Evolutionary conservation across 2,329 filamentous ascomycete species (phyloP).

Genomic region (Westerdykella sp.): DNA sequence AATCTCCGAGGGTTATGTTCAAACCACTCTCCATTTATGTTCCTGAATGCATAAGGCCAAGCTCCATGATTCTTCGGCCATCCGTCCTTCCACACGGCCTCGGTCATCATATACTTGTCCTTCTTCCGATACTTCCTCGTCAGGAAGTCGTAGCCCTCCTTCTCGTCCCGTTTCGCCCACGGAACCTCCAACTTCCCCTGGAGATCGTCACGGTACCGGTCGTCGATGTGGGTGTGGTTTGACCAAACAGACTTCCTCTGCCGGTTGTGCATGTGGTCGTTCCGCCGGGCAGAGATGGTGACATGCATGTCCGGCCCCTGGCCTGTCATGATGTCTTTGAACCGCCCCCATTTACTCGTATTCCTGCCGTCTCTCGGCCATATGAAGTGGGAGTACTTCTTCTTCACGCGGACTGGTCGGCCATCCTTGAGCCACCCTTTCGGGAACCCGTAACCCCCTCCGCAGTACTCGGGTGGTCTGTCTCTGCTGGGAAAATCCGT

Average conservation of each 20-base stretch:
- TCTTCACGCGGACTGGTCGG: conserved; percentile 19
- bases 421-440: conserved; percentile 24
- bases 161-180: conserved; percentile 7
- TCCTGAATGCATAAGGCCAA: conserved; percentile 23
- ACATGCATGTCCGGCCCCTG: conserved; percentile 44
- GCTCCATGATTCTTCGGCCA: conserved; percentile 11
- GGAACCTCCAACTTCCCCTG: conserved; percentile 1
- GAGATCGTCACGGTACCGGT: conserved; percentile 13
- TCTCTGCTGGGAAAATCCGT: background rate
- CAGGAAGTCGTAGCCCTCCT: conserved; percentile 32
- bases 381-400: conserved; percentile 37
- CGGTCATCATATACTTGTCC: conserved; percentile 26
- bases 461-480: conserved; percentile 18
- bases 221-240: conserved; percentile 26
- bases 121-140: conserved; percentile 27
- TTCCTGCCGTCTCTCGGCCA: conserved; percentile 43
- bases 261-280: conserved; percentile 34
- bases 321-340: conserved; percentile 39
- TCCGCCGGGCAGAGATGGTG: conserved; percentile 33
- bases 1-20: conserved; percentile 9
- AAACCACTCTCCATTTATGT: conserved; percentile 23
- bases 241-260: conserved; percentile 36
- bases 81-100: conserved; percentile 25
- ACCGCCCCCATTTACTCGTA: conserved; percentile 31
- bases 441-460: background rate